Conservation (phyloP, 768 basidiomycete genomes). For the Naganishia vishniacii region DNA sequence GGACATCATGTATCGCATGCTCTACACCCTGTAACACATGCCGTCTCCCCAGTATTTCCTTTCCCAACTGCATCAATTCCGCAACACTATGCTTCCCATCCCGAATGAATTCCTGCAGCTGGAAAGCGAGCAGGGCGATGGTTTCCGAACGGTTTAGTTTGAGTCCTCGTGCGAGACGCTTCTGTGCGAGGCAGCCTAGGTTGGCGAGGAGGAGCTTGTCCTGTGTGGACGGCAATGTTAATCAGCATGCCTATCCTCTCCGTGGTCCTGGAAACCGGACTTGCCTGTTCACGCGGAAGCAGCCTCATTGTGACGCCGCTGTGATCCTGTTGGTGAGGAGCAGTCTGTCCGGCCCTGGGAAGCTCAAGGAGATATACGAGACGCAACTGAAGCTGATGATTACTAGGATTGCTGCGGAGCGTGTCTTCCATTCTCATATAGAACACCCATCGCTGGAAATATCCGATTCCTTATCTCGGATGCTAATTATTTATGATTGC, state of each 20-base stretch:
- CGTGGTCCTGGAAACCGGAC: neutral
- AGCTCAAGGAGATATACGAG: no score
- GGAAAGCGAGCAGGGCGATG: slow-evolving; percentile 79
- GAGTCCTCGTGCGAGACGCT: slow-evolving; percentile 87
- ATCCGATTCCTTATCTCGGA: slow-evolving; percentile 20
- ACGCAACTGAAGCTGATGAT: no score
- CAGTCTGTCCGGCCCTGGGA: no score
- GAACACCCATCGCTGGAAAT: no score
- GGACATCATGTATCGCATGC: slow-evolving; percentile 71
- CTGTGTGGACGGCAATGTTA: slow-evolving; percentile 23
- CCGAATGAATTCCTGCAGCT: slow-evolving; percentile 86
- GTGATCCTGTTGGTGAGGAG: neutral
- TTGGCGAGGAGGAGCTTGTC: slow-evolving; percentile 46
- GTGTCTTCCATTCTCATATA: no score
- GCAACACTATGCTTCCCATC: slow-evolving; percentile 82
- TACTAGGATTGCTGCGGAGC: no score
- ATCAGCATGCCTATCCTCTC: neutral
- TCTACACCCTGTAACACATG: slow-evolving; percentile 80
- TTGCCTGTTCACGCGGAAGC: slow-evolving; percentile 31
- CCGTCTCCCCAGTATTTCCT: slow-evolving; percentile 73
- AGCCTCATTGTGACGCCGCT: slow-evolving; percentile 27
- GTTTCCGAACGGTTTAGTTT: slow-evolving; percentile 82
- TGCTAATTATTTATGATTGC: neutral
- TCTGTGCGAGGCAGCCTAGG: slow-evolving; percentile 78
- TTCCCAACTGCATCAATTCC: slow-evolving; percentile 89